Evolutionary conservation across 176 grass and related monocot species (phyloP).

Genomic region (Raddia distichophylla): DNA sequence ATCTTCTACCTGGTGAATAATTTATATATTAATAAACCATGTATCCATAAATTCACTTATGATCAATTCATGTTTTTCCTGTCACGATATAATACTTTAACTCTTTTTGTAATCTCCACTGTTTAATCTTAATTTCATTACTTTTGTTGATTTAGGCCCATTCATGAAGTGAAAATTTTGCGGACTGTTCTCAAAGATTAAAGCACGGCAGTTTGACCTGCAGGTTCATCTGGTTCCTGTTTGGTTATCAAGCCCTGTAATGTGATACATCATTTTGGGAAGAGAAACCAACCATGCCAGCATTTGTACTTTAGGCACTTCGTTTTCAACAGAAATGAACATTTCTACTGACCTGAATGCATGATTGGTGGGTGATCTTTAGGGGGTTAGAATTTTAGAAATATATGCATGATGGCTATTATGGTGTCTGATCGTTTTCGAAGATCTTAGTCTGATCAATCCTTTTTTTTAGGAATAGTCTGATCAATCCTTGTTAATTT

Average conservation of each 20-base stretch:
- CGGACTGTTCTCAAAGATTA: slow-evolving; percentile 79
- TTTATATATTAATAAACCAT: background rate
- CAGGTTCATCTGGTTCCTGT: background rate
- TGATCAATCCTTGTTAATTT: background rate
- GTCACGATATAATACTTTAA: background rate
- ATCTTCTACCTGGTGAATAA: background rate
- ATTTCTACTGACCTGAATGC: background rate
- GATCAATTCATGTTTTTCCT: background rate
- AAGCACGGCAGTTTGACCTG: slow-evolving; percentile 7
- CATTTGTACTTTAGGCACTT: background rate
- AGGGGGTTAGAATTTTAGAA: background rate
- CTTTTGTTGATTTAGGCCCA: slow-evolving; percentile 63
- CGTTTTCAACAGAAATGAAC: background rate
- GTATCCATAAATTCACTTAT: background rate
- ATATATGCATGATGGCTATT: background rate
- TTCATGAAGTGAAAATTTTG: slow-evolving; percentile 93
- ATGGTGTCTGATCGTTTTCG: background rate
- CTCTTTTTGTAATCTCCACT: background rate
- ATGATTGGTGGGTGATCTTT: background rate
- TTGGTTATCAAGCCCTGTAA: background rate
- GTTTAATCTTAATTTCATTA: background rate
- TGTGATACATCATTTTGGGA: background rate
- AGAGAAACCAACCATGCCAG: background rate
- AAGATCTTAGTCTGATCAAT: background rate
- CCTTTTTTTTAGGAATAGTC: too few relatives aligned